These are phyloP conservation scores for Gnaphalium uliginosum DNA, from an alignment of 129 eudicot genomes.

Conservation along the genomic window DNA sequence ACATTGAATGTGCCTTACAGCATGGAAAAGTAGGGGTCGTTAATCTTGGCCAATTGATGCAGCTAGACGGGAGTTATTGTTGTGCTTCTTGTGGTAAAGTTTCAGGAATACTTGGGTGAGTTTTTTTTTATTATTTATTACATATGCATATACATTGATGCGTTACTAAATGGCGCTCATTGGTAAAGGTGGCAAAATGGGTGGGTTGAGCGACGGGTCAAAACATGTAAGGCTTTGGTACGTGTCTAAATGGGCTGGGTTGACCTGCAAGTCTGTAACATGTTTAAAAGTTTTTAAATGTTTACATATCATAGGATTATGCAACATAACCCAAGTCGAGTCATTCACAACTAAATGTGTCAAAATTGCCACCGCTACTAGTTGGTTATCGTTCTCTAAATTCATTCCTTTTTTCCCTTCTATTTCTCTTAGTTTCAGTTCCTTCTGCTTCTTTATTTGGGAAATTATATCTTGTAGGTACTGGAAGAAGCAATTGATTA, in stretches of 20 bases:
- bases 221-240: not conserved
- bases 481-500: constrained; percentile 84
- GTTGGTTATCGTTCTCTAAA: no score
- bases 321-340: not conserved
- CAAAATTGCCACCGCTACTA: not conserved
- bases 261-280: not conserved
- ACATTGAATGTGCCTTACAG: constrained; percentile 91
- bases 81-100: constrained; percentile 98
- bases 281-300: no score
- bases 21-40: constrained; percentile 80
- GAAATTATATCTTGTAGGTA: constrained; percentile 42
- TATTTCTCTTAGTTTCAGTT: constrained; percentile 4
- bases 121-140: constrained; percentile 10
- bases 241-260: not conserved
- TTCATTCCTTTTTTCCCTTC: no score
- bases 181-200: not conserved
- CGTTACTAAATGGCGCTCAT: not conserved
- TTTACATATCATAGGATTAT: not conserved
- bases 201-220: not conserved
- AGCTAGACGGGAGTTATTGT: constrained; percentile 91
- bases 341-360: not conserved
- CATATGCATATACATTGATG: not conserved
- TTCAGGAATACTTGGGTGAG: constrained; percentile 92
- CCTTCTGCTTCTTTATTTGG: constrained; percentile 20
- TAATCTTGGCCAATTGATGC: constrained; percentile 81